Conservation (phyloP, 139 green algal species). For the Coelastrella sp. region DNA sequence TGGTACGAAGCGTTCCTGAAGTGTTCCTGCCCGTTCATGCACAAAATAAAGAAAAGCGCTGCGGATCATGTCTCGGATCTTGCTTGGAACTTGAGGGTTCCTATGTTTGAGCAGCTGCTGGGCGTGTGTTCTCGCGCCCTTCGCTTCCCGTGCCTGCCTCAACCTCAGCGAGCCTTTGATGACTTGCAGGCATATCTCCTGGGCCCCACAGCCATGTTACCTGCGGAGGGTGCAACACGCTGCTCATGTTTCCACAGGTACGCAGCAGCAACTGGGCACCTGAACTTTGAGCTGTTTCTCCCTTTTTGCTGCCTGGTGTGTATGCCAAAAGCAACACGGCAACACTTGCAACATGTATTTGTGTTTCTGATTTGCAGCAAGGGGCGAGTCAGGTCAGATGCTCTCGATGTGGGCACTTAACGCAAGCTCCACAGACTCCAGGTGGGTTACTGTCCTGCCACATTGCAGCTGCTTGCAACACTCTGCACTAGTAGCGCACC, state of each 20-base stretch:
- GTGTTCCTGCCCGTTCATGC: neutral
- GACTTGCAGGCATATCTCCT: conserved; percentile 13
- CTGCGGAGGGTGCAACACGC: conserved; percentile 82
- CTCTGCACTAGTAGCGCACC: neutral
- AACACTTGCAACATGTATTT: neutral
- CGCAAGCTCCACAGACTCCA: conserved; percentile 71
- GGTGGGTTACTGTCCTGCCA: conserved; percentile 47
- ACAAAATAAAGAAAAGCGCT: neutral
- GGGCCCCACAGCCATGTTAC: conserved; percentile 79
- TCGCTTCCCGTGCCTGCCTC: neutral
- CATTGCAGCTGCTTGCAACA: too few relatives aligned
- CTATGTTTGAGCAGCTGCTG: neutral
- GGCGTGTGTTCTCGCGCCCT: neutral
- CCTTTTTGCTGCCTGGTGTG: too few relatives aligned
- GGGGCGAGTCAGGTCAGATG: conserved; percentile 93
- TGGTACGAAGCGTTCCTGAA: neutral
- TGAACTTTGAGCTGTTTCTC: neutral
- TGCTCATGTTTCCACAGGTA: conserved; percentile 89
- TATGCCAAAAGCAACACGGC: neutral
- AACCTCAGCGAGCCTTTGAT: neutral
- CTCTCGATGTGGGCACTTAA: conserved; percentile 88
- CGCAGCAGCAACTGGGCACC: neutral
- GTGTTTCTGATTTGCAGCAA: conserved; percentile 55
- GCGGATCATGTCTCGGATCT: neutral
- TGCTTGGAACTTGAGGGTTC: neutral